These are phyloP conservation scores for Phoma sp. DNA, from an alignment of 2,329 filamentous ascomycete species.

Conservation along the genomic window DNA sequence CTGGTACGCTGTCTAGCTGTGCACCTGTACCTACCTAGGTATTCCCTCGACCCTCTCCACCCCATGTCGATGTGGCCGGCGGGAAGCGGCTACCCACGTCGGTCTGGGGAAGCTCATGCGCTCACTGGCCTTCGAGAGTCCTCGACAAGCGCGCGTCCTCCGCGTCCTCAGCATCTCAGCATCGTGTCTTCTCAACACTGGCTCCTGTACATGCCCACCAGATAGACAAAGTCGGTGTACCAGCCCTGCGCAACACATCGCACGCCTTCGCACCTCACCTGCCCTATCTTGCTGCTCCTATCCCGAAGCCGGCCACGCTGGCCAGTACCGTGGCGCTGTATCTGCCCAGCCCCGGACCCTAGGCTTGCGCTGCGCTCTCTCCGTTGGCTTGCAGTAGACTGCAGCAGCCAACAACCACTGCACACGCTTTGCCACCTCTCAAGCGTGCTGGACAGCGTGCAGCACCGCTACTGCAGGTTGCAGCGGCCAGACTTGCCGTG, in stretches of 20 bases:
- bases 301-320: constrained; percentile 28
- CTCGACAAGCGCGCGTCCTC: constrained; percentile 12
- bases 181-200: constrained; percentile 36
- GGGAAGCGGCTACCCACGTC: constrained; percentile 29
- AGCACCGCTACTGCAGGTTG: constrained; percentile 41
- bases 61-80: constrained; percentile 4
- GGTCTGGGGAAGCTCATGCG: constrained; percentile 39
- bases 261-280: constrained; percentile 16
- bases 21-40: constrained; percentile 15
- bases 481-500: constrained; percentile 26
- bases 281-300: constrained; percentile 30
- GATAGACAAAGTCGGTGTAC: constrained; percentile 42
- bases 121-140: neutral
- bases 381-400: constrained; percentile 35
- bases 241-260: constrained; percentile 27
- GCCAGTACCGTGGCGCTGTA: constrained; percentile 16
- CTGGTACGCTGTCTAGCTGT: constrained; percentile 29
- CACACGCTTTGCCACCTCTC: constrained; percentile 30
- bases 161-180: neutral
- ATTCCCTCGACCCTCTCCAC: constrained; percentile 15
- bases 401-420: constrained; percentile 30
- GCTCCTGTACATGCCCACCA: constrained; percentile 24
- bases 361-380: constrained; percentile 11
- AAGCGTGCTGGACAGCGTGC: constrained; percentile 25
- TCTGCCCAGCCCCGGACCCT: constrained; percentile 5